Evolutionary conservation across 805 yeast species (phyloP).

Genomic region (Wickerhamomyces kurtzmanii): DNA sequence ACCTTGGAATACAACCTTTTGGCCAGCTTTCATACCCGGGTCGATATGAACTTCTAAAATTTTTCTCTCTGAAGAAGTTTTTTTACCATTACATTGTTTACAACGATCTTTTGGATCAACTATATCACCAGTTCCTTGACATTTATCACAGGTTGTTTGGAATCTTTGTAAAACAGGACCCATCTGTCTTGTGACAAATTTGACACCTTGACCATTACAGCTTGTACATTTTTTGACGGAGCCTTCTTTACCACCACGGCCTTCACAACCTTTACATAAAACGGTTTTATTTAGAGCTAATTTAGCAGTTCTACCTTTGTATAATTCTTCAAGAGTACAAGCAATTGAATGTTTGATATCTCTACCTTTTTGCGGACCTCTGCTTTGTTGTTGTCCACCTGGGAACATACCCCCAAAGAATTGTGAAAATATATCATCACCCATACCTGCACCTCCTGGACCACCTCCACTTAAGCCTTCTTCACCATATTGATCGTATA

Average conservation of each 20-base stretch:
- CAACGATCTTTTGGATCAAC: conserved; percentile 84
- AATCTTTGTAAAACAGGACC: conserved; percentile 99
- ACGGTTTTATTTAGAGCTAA: conserved; percentile 90
- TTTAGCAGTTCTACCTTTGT: conserved; percentile 89
- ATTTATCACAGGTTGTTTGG: conserved; percentile 87
- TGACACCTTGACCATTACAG: conserved; percentile 90
- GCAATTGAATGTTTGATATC: conserved; percentile 85
- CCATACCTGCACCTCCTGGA: conserved; percentile 56
- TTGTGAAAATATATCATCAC: conserved; percentile 70
- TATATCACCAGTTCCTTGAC: conserved; percentile 89
- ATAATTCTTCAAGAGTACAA: conserved; percentile 86
- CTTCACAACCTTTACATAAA: conserved; percentile 81
- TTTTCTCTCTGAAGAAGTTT: conserved; percentile 80
- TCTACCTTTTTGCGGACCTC: conserved; percentile 82
- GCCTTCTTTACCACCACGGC: conserved; percentile 93
- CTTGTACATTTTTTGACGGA: conserved; percentile 76
- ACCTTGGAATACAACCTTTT: conserved; percentile 81
- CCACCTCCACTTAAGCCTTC: conserved; percentile 85
- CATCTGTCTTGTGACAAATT: conserved; percentile 93
- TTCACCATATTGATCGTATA: conserved; percentile 85
- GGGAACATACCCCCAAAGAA: conserved; percentile 62
- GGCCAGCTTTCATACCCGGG: conserved; percentile 96
- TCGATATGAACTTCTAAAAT: conserved; percentile 89
- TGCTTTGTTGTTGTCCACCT: conserved; percentile 53
- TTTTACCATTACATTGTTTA: conserved; percentile 80